phyloP scores from a whole-genome alignment of 2,329 filamentous ascomycete species.

The Fusarium verticillioides region DNA sequence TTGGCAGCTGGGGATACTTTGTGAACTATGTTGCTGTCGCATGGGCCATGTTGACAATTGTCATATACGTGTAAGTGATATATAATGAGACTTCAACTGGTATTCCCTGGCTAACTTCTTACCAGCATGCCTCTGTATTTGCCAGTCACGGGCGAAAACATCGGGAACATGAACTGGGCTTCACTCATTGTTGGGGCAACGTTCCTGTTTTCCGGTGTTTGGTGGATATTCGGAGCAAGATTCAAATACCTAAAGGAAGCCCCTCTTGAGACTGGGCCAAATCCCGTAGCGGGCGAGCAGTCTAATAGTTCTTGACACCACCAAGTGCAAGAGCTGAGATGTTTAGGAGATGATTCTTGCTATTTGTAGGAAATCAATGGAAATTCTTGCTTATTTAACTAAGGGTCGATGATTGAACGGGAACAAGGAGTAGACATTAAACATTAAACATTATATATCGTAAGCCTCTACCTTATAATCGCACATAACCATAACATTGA shows the following conservation, averaged over 20 bases:
- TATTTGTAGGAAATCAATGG: too few relatives aligned
- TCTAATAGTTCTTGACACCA: not conserved
- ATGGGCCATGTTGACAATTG: constrained; percentile 5
- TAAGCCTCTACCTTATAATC: too few relatives aligned
- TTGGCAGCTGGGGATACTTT: constrained; percentile 13
- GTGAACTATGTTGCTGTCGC: constrained; percentile 5
- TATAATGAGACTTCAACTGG: not conserved
- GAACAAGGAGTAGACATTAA: too few relatives aligned
- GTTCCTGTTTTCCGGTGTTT: not conserved
- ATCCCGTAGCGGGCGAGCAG: accelerated
- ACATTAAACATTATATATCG: too few relatives aligned
- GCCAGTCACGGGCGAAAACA: constrained; percentile 6
- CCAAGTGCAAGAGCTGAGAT: too few relatives aligned
- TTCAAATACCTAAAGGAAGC: not conserved
- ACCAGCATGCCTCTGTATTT: constrained; percentile 12
- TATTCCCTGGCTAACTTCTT: accelerated
- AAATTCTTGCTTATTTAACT: too few relatives aligned
- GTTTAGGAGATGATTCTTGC: too few relatives aligned
- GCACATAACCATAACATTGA: too few relatives aligned
- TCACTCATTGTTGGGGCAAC: constrained; percentile 4
- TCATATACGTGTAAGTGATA: not conserved
- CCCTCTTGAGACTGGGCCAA: accelerated
- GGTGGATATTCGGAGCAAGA: constrained; percentile 7
- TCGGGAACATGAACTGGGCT: constrained; percentile 25
- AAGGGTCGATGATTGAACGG: too few relatives aligned